These are phyloP conservation scores for Eimeria sp. DNA, from an alignment of 169 alveolate genomes.

Conservation along the genomic window DNA sequence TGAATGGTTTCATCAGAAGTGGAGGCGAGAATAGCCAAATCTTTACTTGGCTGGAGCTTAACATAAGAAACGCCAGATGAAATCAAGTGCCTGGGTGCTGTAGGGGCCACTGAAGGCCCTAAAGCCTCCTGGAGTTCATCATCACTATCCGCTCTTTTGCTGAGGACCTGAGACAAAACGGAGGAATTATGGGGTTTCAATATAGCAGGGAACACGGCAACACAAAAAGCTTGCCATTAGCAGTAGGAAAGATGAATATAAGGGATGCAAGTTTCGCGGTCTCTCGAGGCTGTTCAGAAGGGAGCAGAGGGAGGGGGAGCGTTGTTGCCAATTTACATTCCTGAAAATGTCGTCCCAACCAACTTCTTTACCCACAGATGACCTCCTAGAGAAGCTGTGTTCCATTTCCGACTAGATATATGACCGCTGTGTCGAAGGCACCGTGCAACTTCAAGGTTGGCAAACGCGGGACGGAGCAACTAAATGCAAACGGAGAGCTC, in stretches of 20 bases:
- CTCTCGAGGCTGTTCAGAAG: neutral
- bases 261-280: neutral
- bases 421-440: neutral
- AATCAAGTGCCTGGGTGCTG: neutral
- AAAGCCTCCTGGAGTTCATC: constrained; percentile 16
- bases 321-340: constrained; percentile 3
- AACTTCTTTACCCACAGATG: constrained; percentile 39
- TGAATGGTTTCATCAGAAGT: constrained; percentile 71
- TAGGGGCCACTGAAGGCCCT: neutral
- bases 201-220: neutral
- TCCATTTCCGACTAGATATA: neutral
- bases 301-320: neutral
- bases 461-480: neutral
- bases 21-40: constrained; percentile 64
- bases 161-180: neutral
- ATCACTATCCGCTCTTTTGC: constrained; percentile 13
- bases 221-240: neutral
- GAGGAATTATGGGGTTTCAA: neutral
- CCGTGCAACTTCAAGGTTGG: neutral
- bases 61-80: constrained; percentile 56
- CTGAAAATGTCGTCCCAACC: constrained; percentile 80
- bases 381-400: constrained; percentile 21
- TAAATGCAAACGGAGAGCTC: neutral
- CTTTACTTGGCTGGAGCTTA: constrained; percentile 78
- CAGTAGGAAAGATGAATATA: neutral